Conservation (phyloP, 805 yeast genomes). For the Schizosaccharomyces cryophilus region DNA sequence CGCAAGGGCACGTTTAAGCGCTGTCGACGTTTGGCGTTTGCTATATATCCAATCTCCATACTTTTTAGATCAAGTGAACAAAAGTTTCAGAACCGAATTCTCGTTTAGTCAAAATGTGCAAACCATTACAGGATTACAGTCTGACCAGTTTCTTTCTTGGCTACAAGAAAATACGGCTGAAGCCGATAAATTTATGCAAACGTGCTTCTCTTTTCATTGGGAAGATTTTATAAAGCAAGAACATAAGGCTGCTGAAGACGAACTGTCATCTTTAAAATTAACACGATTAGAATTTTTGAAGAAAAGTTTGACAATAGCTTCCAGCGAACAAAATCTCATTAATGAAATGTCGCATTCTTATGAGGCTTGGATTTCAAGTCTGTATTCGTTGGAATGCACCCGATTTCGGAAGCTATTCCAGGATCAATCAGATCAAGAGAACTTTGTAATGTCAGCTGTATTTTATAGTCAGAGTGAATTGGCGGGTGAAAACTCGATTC, state of each 20-base stretch:
- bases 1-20: background rate
- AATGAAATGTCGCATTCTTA: background rate
- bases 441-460: slow-evolving; percentile 25
- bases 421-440: slow-evolving; percentile 38
- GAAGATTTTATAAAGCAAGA: background rate
- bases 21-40: background rate
- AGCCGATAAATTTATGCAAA: background rate
- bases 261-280: background rate
- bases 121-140: background rate
- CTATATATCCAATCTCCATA: background rate
- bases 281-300: background rate
- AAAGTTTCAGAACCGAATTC: background rate
- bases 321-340: background rate
- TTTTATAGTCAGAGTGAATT: slow-evolving; percentile 20
- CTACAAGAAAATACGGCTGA: background rate
- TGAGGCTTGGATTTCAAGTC: slow-evolving; percentile 10
- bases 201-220: background rate
- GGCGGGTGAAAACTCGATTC: slow-evolving; percentile 12
- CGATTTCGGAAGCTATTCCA: slow-evolving; percentile 31
- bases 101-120: background rate
- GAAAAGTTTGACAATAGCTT: background rate
- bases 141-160: background rate
- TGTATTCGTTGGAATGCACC: slow-evolving; percentile 14
- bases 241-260: background rate
- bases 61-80: background rate